These are phyloP conservation scores for Micromonas pusilla DNA, from an alignment of 139 green algal species.

Conservation along the genomic window DNA sequence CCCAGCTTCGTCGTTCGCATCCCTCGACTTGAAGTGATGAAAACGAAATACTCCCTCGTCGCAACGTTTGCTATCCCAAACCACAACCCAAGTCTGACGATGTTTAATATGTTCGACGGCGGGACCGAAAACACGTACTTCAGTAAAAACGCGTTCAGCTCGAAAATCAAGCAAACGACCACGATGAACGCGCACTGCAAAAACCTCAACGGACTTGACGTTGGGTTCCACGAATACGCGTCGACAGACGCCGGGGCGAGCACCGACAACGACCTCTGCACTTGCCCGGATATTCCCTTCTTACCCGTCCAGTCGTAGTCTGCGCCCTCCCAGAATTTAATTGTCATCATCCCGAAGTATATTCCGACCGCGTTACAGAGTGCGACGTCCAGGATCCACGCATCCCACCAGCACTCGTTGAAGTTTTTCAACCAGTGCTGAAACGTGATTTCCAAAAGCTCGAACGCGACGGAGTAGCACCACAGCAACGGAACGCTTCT, in stretches of 20 bases:
- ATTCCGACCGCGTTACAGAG: slow-evolving; percentile 76
- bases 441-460: slow-evolving; percentile 49
- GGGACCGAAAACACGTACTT: slow-evolving; percentile 86
- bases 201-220: slow-evolving; percentile 14
- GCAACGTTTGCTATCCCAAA: slow-evolving; percentile 54
- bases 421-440: slow-evolving; percentile 92
- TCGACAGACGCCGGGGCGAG: slow-evolving; percentile 18
- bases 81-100: slow-evolving; percentile 55
- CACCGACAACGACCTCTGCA: slow-evolving; percentile 2
- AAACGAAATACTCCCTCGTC: slow-evolving; percentile 73
- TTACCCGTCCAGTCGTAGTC: slow-evolving; percentile 57
- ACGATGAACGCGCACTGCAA: slow-evolving; percentile 42
- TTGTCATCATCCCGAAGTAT: slow-evolving; percentile 52
- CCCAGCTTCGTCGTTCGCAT: slow-evolving; percentile 64
- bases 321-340: slow-evolving; percentile 51
- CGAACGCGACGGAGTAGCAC: slow-evolving; percentile 43
- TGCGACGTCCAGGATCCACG: slow-evolving; percentile 79
- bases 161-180: slow-evolving; percentile 43
- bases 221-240: slow-evolving; percentile 19
- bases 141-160: slow-evolving; percentile 93
- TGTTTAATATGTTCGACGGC: slow-evolving; percentile 69
- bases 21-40: slow-evolving; percentile 43
- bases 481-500: slow-evolving; percentile 60
- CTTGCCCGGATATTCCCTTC: background rate
- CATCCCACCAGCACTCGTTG: slow-evolving; percentile 96